phyloP scores from a whole-genome alignment of 495 filamentous ascomycete species.

The Penicillium turbatum region DNA sequence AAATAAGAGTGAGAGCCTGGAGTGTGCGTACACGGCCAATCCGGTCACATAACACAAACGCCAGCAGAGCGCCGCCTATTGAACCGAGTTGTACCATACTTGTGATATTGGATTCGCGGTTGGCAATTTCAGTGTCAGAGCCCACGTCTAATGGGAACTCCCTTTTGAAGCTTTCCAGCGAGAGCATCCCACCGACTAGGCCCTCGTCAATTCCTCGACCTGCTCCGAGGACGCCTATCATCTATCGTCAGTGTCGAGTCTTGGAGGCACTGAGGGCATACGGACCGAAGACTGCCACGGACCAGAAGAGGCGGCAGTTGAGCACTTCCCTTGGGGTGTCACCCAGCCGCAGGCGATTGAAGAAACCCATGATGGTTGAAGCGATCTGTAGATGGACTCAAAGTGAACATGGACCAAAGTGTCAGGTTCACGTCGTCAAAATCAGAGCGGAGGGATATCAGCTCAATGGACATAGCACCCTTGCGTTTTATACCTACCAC shows the following conservation, averaged over 20 bases:
- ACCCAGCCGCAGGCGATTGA: background rate
- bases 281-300: slow-evolving; percentile 48
- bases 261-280: background rate
- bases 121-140: slow-evolving; percentile 28
- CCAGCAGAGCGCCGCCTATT: slow-evolving; percentile 50
- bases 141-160: slow-evolving; percentile 43
- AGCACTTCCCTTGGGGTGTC: slow-evolving; percentile 40
- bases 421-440: background rate
- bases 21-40: slow-evolving; percentile 56
- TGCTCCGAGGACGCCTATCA: slow-evolving; percentile 52
- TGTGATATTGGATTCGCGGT: slow-evolving; percentile 54
- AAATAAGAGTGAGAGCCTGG: slow-evolving; percentile 48
- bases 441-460: background rate
- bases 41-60: slow-evolving; percentile 53
- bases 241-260: background rate
- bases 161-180: slow-evolving; percentile 47
- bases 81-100: slow-evolving; percentile 57
- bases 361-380: background rate
- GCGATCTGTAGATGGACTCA: background rate
- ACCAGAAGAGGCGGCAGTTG: slow-evolving; percentile 51
- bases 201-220: slow-evolving; percentile 61
- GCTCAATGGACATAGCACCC: background rate
- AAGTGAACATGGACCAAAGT: background rate
- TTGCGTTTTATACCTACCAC: background rate
- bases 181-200: slow-evolving; percentile 54